Evolutionary conservation across 345 rosid genomes (phyloP), one percentile per base, ranked within the genome.

Genomic region (Raphanus sativus): DNA sequence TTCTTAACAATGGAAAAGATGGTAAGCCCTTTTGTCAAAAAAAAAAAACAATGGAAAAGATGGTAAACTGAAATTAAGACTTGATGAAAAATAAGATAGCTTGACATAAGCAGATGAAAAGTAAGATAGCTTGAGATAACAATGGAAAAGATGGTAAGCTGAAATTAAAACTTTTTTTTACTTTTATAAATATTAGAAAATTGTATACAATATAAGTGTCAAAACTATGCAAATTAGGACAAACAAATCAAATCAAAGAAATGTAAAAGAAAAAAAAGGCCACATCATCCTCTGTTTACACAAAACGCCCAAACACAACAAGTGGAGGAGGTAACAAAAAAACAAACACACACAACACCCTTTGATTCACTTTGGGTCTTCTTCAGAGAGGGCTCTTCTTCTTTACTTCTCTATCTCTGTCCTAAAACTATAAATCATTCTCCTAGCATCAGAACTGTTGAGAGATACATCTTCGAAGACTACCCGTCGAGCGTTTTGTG

Each of bases 381-480:
- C 32, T 58, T 72, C 8, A 81, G 90, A 84, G 90, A 86, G 86
- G 90, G 90, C 89, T 83, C 82, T 38, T 68, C 78, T 71, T 81
- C 80, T 48, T 64, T 76, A 75, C 71, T 58, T 81, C 26, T 7
- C 26, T 7, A 68, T 65, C 61, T 75, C 70, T 56, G 73, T 82
- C 75, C 82, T 69, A 74, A 74, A 68, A 58, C 70, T 76, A 36
- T 77, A 65, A 65, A 24, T 64, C 67, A 26, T 73, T 4, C 4
- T 5, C 80, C 69, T 52, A 48, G 67, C 32, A 21, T 73, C 40
- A 89, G 78, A 84, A 84, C 76, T 87, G 95, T 81, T 88, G 95
- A 61, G 95, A 90, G 71, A 88, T 90, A 86, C 91, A 90, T 75
- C 89, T 78, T 78, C 95, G 82, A 60, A 73, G 92, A 85, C 84